Evolutionary conservation across 805 yeast genomes (phyloP), one percentile per base, ranked within the genome.

Genomic region (Zygoascus biomembranicola): DNA sequence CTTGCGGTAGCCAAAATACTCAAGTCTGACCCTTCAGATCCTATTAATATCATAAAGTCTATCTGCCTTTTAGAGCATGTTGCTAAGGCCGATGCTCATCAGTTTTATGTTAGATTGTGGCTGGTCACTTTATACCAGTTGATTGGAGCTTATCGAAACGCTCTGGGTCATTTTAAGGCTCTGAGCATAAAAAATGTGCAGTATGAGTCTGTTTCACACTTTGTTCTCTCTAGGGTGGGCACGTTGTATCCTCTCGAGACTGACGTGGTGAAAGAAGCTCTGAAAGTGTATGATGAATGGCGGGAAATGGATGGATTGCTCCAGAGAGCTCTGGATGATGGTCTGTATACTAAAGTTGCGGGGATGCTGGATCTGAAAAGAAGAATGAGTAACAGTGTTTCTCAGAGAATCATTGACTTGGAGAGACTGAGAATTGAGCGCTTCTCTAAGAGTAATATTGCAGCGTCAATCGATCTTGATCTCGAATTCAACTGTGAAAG

Each of bases 171-270:
- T 47, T 89, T 77, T 65, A 66, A 75, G 14, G 63, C 72, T 1
- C 67, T 90, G 50, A 79, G 81, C 39, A 78, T 89, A 59, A 87
- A 85, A 63, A 82, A 84, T 69, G 68, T 90, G 8, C 98, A 92
- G 67, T 73, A 76, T 50, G 97, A 90, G 62, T 78, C 87, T 0
- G 66, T 58, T 11, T 77, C 83, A 11, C 78, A 80, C 57, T 74
- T 77, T 57, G 61, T 83, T 9, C 67, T 74, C 9, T 72, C 81
- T 0, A 73, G 87, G 49, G 59, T 74, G 26, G 71, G 82, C 1
- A 63, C 80, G 0, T 57, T 74, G 1, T 66, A 63, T 41, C 87
- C 87, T 0, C 60, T 71, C 1, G 68, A 73, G 14, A 61, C 66
- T 1, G 69, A 71, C 20, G 60, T 70, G 14, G 66, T 80, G 8